Evolutionary conservation across 805 yeast species (phyloP), one percentile per base, ranked within the genome.

Genomic region (Sugiyamaella mastotermitis): DNA sequence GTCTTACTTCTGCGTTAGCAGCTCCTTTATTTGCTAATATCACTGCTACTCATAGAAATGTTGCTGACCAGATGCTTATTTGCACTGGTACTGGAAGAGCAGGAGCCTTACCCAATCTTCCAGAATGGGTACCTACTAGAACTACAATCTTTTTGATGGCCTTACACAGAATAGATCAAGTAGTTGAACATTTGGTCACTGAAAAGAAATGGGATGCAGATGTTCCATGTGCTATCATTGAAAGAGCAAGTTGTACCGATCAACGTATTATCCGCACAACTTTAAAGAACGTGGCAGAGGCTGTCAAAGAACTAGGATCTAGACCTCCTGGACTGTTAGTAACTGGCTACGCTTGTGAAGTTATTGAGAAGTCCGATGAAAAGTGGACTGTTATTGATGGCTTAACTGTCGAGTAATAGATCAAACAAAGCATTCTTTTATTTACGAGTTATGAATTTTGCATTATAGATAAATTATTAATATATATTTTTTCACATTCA

Each of bases 51-150:
- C 96, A 88, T 54, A 68, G 97, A 45, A 92, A 82, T 29, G 85
- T 84, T 1, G 83, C 95, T 2, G 97, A 88, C 58, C 97, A 90
- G 62, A 86, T 90, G 3, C 69, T 90, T 39, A 78, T 90, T 17
- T 86, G 96, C 60, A 90, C 97, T 0, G 97, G 97, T 2, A 87
- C 95, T 0, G 97, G 96, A 1, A 76, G 92, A 39, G 76, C 80
- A 24, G 97, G 97, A 4, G 79, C 78, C 3, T 57, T 84, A 34
- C 96, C 95, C 1, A 67, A 68, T 34, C 62, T 84, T 11, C 97
- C 97, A 1, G 81, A 75, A 34, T 88, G 71, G 60, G 82, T 77
- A 5, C 56, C 63, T 32, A 63, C 81, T 3, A 68, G 97, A 49
- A 90, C 97, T 0, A 81, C 94, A 0, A 77, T 90, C 1, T 88